Base-by-base conservation (phyloP, 306 rosid species). In the Prinsepia uniflora region DNA sequence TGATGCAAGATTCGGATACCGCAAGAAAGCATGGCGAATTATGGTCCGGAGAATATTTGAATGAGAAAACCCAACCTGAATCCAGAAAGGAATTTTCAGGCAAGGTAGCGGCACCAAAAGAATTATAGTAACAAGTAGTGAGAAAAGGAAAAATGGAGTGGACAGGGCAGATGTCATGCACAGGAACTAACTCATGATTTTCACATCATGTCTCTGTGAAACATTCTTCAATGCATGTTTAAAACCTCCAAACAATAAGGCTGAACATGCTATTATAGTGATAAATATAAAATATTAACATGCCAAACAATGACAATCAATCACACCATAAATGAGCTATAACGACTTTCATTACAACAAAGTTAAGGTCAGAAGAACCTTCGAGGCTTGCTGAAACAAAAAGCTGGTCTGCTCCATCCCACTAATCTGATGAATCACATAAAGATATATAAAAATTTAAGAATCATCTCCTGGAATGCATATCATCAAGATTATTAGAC, bases 351-450 rank as follows among this genome's bases (percentile, higher is more conserved):
- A 44, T n/a, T 60, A 50, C 63, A 55, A 79, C 52, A 79, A 50
- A 60, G 41, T 55, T 53, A 63, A 52, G 55, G 65, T 48, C 55
- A 48, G 59, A 73, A 65, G 54, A 81, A 93, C 98, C 97, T 93
- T 93, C 34, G 98, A 90, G 60, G 98, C 94, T 81, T 93, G 98
- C 85, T 93, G 98, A 83, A 93, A 93, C 47, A 93, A 88, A 84
- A 93, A 90, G 79, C 98, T 93, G 72, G 98, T 93, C 79, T 93
- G 98, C 67, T 93, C 98, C 97, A 90, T 93, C 59, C 98, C 98
- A 61, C 98, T 93, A 78, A 93, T 88, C 98, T 93, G 90, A 75
- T 72, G 73, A 43, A 83, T 45, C 52, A 30, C 64, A 75, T 36
- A 72, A 76, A 70, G 59, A 67, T 5, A 76, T 30, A 34, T 54